Evolutionary conservation across 2,329 filamentous ascomycete genomes (phyloP), one percentile per base, ranked within the genome.

Genomic region (Colletotrichum paranaense): DNA sequence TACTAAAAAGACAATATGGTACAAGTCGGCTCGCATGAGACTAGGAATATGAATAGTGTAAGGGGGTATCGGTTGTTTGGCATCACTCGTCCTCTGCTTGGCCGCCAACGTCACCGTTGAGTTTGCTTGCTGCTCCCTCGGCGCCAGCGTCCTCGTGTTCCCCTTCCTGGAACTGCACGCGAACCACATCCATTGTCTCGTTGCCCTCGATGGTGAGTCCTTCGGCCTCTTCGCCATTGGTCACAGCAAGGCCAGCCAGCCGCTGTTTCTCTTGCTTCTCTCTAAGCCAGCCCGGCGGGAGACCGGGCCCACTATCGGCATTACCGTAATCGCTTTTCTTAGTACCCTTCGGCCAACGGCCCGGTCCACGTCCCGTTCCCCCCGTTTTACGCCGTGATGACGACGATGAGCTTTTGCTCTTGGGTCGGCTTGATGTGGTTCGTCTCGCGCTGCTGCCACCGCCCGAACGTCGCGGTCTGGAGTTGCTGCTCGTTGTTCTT

Each of bases 321-420:
- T 92, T 92, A 0, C 90, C 90, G 69, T 92, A 92, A 77, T 92
- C 91, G 52, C 88, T 88, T 79, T 92, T 92, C 81, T 92, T 92
- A 0, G 90, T 92, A 5, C 91, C 91, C 78, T 92, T 92, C 0
- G 91, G 91, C 90, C 90, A 92, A 55, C 91, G 86, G 0, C 91
- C 91, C 1, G 91, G 91, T 0, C 91, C 91, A 64, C 91, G 87
- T 2, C 91, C 91, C 1, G 91, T 92, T 4, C 91, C 90, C 2
- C 91, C 90, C 5, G 87, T 84, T 80, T 89, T 91, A 57, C 89
- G 85, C 64, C 88, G 86, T n/a, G 83, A 81, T 16, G 84, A 80
- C 19, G 68, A 72, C 12, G 67, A 73, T 22, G 67, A 71, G 56
- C 62, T 83, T 74, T 83, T 86, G n/a, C 67, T 82, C 74, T 83